These are phyloP conservation scores for Eucalyptus marginata DNA, from an alignment of 345 rosid species.

Conservation along the genomic window DNA sequence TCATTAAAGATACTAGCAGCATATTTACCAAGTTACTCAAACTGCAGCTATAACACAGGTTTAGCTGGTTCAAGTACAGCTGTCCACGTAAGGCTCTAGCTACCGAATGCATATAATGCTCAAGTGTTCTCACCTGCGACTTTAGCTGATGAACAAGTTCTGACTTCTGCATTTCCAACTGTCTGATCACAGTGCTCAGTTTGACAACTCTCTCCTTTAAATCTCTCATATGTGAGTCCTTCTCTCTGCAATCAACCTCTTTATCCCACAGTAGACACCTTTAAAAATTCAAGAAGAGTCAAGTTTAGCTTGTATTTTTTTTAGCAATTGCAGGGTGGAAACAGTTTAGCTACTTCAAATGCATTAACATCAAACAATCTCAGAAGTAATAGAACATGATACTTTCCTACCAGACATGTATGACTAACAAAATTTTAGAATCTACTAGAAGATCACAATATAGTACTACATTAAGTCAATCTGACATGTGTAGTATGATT, in stretches of 20 bases:
- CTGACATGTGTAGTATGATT: background rate
- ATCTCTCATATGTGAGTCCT: constrained; percentile 51
- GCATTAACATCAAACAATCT: background rate
- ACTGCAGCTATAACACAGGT: background rate
- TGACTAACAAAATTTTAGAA: background rate
- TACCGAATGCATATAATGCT: background rate
- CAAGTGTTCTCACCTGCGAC: constrained; percentile 29
- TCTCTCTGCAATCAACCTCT: constrained; percentile 76
- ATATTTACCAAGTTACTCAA: background rate
- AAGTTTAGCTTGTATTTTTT: background rate
- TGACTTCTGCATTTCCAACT: constrained; percentile 50
- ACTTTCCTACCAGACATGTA: background rate
- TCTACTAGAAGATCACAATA: background rate
- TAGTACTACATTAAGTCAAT: background rate
- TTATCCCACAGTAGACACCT: constrained; percentile 80
- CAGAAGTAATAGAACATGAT: background rate
- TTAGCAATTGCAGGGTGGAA: background rate
- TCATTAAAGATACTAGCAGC: background rate
- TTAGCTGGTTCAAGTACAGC: background rate
- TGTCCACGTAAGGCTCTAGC: background rate
- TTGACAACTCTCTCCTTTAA: constrained; percentile 64
- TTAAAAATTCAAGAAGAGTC: background rate
- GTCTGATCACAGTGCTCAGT: constrained; percentile 41
- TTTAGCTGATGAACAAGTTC: constrained; percentile 63
- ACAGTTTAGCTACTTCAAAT: background rate